Evolutionary conservation across 768 basidiomycete genomes (phyloP), one percentile per base, ranked within the genome.

Genomic region (Amanita pallidorosea): DNA sequence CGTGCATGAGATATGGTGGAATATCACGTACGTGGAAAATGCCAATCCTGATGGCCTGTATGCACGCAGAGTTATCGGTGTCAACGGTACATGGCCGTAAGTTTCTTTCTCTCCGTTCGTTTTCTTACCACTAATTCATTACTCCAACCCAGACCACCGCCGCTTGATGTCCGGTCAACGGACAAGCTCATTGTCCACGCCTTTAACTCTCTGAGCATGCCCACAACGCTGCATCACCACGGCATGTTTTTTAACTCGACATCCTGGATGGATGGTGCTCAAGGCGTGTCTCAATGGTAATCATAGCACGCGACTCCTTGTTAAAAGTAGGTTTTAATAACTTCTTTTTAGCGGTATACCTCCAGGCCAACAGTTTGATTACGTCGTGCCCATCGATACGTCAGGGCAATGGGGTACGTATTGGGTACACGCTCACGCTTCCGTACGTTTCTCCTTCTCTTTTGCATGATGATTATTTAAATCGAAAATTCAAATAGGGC

Each of bases 31-130:
- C 54, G 82, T 89, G 49, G 65, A 81, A 23, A 66, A 81, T 53
- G 85, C 77, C 42, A 89, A 83, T 65, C 95, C 95, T 2, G 92
- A 95, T 61, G 89, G 87, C 5, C 77, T 92, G 47, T 77, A 69
- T 47, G 70, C 79, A 11, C 81, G 94, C 44, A 72, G 81, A 7
- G 91, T 81, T 45, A 79, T 96, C 45, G 93, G 93, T 48, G 80
- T 96, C 46, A 97, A 97, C 61, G 80, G 81, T 17, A 85, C 88
- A 5, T 98, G 94, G 95, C 94, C 94, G 85, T 93, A 65, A 63
- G 90, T 47, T 13, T 36, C 12, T 49, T 43, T 17, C 7, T 17
- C 8, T 5, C 25, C 25, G 7, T 31, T 31, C 27, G 2, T 31
- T 31, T 9, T 31, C 31, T 31, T 42, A 22, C 38, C 22, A 42